These are phyloP conservation scores for Coemansia umbellata DNA, from an alignment of 192 early-diverging fungal genomes.

Conservation along the genomic window DNA sequence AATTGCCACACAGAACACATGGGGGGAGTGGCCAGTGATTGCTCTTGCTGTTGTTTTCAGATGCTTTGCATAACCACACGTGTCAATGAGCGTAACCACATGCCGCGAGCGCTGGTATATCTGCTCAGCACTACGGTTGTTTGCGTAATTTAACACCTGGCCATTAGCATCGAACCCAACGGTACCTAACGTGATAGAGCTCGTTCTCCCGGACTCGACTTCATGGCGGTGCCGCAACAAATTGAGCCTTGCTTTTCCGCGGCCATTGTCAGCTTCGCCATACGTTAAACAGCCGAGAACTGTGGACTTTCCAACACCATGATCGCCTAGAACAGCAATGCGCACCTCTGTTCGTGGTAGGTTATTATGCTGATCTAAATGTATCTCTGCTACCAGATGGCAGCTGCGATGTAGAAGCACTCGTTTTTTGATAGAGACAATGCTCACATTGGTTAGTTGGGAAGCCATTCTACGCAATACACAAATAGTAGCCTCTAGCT, in stretches of 20 bases:
- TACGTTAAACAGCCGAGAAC: constrained; percentile 78
- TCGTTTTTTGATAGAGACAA: constrained; percentile 33
- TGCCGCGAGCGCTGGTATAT: constrained; percentile 71
- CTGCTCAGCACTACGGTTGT: constrained; percentile 73
- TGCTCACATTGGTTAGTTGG: constrained; percentile 33
- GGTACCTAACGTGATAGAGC: constrained; percentile 80
- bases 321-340: constrained; percentile 78
- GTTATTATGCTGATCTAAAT: constrained; percentile 60
- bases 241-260: constrained; percentile 78
- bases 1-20: constrained; percentile 83
- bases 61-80: constrained; percentile 86
- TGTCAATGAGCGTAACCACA: constrained; percentile 81
- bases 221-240: constrained; percentile 89
- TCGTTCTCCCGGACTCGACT: constrained; percentile 87
- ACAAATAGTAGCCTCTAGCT: constrained; percentile 23
- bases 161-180: constrained; percentile 77
- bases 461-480: constrained; percentile 32
- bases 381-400: constrained; percentile 70
- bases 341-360: constrained; percentile 75
- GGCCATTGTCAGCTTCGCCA: constrained; percentile 79
- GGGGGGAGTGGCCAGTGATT: constrained; percentile 83
- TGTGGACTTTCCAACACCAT: constrained; percentile 81
- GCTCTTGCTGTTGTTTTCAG: constrained; percentile 87
- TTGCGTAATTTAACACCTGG: constrained; percentile 70
- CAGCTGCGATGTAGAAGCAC: constrained; percentile 10